Conservation (phyloP, 352 stramenopile species). For the Plasmopara halstedii region DNA sequence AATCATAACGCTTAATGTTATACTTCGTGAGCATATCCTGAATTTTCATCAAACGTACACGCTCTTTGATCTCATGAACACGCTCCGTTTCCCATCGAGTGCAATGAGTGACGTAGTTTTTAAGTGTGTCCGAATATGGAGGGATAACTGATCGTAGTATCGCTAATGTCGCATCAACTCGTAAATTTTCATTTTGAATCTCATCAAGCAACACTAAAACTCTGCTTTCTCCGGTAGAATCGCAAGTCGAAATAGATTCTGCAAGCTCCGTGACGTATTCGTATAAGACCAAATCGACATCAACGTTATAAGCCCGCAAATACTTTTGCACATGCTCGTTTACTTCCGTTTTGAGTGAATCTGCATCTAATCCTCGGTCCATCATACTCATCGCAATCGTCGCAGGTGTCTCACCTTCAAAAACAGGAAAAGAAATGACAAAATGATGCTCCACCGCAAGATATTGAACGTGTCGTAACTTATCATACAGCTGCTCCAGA, state of each 20-base stretch:
- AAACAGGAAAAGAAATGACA: constrained; percentile 46
- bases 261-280: constrained; percentile 39
- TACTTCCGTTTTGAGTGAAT: constrained; percentile 29
- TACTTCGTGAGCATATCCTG: constrained; percentile 69
- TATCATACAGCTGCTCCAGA: constrained; percentile 27
- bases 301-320: constrained; percentile 30
- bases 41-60: constrained; percentile 65
- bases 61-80: constrained; percentile 49
- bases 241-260: constrained; percentile 23
- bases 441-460: constrained; percentile 42
- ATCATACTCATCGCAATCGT: constrained; percentile 76
- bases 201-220: constrained; percentile 26
- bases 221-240: constrained; percentile 21
- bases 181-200: constrained; percentile 22
- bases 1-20: constrained; percentile 44
- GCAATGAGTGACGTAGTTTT: constrained; percentile 31
- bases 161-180: constrained; percentile 24
- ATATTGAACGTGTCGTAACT: constrained; percentile 49
- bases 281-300: constrained; percentile 33
- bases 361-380: constrained; percentile 34
- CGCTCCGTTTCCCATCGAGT: constrained; percentile 35
- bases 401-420: constrained; percentile 45
- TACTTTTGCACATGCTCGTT: constrained; percentile 39
- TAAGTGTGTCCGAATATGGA: constrained; percentile 48
- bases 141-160: constrained; percentile 36